These are phyloP conservation scores for Epichloe festucae DNA, from an alignment of 2,329 filamentous ascomycete species.

Conservation along the genomic window DNA sequence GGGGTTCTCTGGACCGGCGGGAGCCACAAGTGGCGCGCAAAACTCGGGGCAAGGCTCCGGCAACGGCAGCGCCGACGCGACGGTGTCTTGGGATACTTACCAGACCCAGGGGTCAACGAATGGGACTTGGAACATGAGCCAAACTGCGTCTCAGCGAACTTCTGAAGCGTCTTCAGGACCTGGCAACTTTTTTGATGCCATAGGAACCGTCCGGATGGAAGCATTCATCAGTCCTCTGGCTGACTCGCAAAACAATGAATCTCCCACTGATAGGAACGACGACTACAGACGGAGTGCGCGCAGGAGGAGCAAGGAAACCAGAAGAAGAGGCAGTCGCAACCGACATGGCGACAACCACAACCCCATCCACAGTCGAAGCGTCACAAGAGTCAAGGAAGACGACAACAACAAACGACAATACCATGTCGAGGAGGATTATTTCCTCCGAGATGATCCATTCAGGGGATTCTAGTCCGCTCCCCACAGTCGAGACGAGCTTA, in stretches of 20 bases:
- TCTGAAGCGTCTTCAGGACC: conserved; percentile 41
- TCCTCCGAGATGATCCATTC: conserved; percentile 46
- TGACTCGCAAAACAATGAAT: conserved; percentile 32
- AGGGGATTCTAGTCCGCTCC: conserved; percentile 36
- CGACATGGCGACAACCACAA: conserved; percentile 40
- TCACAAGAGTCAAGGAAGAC: conserved; percentile 28
- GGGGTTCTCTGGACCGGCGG: conserved; percentile 57
- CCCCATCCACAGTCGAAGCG: conserved; percentile 9
- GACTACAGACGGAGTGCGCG: conserved; percentile 30
- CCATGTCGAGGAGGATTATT: conserved; percentile 40
- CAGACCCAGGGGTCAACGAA: conserved; percentile 37
- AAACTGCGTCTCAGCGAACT: conserved; percentile 34
- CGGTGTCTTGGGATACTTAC: conserved; percentile 48
- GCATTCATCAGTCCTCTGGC: conserved; percentile 69
- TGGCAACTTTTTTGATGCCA: conserved; percentile 67
- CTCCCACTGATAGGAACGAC: conserved; percentile 37
- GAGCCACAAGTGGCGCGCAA: conserved; percentile 27
- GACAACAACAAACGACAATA: conserved; percentile 32
- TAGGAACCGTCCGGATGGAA: conserved; percentile 92
- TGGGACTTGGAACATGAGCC: conserved; percentile 32
- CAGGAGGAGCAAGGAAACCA: conserved; percentile 41
- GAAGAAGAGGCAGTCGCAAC: conserved; percentile 39
- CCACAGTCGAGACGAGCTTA: too few species aligned
- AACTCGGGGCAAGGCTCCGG: conserved; percentile 43
- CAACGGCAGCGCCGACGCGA: conserved; percentile 43